phyloP scores from a whole-genome alignment of 805 yeast genomes.

The Kregervanrija fluxuum region DNA sequence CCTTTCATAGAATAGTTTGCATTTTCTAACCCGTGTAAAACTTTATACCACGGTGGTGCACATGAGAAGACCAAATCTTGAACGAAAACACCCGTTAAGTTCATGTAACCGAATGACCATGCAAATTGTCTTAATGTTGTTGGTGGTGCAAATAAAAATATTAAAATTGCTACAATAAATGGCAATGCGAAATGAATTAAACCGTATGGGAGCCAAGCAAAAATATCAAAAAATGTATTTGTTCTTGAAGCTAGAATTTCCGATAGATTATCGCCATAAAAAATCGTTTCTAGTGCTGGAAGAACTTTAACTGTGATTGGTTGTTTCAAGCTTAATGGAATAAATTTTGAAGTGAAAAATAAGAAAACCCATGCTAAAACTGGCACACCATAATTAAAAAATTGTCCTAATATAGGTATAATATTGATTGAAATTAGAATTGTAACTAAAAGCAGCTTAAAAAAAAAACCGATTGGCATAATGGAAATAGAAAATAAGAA shows the following conservation, averaged over 20 bases:
- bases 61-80: conserved; percentile 78
- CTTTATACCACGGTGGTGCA: conserved; percentile 97
- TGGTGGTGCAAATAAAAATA: conserved; percentile 90
- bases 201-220: conserved; percentile 96
- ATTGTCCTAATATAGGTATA: conserved; percentile 78
- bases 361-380: conserved; percentile 82
- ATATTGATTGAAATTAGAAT: conserved; percentile 27
- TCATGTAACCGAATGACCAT: conserved; percentile 93
- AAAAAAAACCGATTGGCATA: conserved; percentile 12
- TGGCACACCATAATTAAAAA: conserved; percentile 77
- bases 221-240: conserved; percentile 57
- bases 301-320: conserved; percentile 82
- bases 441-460: conserved; percentile 13
- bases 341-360: conserved; percentile 69
- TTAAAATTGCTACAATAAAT: conserved; percentile 68
- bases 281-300: conserved; percentile 88
- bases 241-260: conserved; percentile 75
- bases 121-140: conserved; percentile 75
- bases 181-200: conserved; percentile 86
- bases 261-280: conserved; percentile 88
- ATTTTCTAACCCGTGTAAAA: conserved; percentile 74
- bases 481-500: conserved; percentile 20
- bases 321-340: conserved; percentile 71
- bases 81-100: conserved; percentile 72
- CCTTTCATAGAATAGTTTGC: conserved; percentile 91